A percentile compares a stretch with the other conserved stretches of the same genome.
Evolutionary conservation across 2,329 filamentous ascomycete species (phyloP).

Genomic region (Rugonectria rugulosa): DNA sequence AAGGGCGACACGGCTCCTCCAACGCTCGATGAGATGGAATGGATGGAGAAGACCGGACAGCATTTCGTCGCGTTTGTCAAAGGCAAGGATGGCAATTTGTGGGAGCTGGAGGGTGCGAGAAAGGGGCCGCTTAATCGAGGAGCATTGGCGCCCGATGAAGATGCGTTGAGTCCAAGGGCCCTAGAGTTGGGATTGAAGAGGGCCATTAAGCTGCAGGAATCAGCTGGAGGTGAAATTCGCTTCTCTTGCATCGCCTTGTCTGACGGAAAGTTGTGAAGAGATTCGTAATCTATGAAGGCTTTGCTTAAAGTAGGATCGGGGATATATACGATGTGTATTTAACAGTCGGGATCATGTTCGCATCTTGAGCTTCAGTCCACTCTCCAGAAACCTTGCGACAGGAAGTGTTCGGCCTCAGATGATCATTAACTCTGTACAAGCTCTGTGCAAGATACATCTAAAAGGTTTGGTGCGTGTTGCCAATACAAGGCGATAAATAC

Average conservation of each 20-base stretch:
- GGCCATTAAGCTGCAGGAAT: slow-evolving; percentile 12
- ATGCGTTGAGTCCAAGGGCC: slow-evolving; percentile 18
- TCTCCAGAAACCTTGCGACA: too few species aligned
- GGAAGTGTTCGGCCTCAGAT: too few species aligned
- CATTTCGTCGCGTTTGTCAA: slow-evolving; percentile 26
- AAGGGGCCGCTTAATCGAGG: slow-evolving; percentile 23
- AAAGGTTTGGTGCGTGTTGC: too few species aligned
- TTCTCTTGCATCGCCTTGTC: slow-evolving; percentile 25
- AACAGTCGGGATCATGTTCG: too few species aligned
- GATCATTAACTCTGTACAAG: too few species aligned
- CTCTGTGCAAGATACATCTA: too few species aligned
- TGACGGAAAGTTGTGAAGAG: background rate
- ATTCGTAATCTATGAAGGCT: background rate
- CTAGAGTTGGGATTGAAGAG: slow-evolving; percentile 17
- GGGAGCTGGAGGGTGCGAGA: slow-evolving; percentile 24
- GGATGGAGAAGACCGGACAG: background rate
- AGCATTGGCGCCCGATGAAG: slow-evolving; percentile 11
- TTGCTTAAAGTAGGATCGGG: too few species aligned
- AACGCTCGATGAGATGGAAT: background rate
- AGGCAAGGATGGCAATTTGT: slow-evolving; percentile 18
- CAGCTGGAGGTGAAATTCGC: slow-evolving; percentile 6
- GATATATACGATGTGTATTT: too few species aligned
- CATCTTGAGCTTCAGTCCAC: too few species aligned
- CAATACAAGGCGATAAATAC: too few species aligned
- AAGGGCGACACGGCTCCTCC: slow-evolving; percentile 9